phyloP scores from a whole-genome alignment of 169 alveolate species.

The Babesia gibsoni region DNA sequence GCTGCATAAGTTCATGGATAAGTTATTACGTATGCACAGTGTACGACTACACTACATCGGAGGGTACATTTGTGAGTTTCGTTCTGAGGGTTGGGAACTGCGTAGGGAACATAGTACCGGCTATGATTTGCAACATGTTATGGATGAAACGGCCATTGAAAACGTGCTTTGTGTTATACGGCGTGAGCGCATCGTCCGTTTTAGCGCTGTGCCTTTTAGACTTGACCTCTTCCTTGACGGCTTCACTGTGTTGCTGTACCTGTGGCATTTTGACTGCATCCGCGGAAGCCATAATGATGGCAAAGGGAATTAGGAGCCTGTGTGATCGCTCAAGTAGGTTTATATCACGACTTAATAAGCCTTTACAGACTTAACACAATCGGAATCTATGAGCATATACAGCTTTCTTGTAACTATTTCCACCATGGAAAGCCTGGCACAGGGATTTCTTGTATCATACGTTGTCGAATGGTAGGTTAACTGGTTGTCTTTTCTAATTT shows the following conservation, averaged over 20 bases:
- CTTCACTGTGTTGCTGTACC: slow-evolving; percentile 13
- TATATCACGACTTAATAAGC: neutral
- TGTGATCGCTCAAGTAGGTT: slow-evolving; percentile 44
- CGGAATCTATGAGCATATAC: slow-evolving; percentile 27
- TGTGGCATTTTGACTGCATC: slow-evolving; percentile 39
- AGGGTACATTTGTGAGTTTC: slow-evolving; percentile 52
- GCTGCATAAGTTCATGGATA: slow-evolving; percentile 56
- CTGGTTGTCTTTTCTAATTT: neutral
- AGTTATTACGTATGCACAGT: slow-evolving; percentile 47
- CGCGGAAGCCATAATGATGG: slow-evolving; percentile 48
- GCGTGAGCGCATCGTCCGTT: slow-evolving; percentile 17
- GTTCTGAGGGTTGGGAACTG: slow-evolving; percentile 49
- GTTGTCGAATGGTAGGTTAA: slow-evolving; percentile 50
- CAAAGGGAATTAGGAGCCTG: slow-evolving; percentile 44
- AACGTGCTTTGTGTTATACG: slow-evolving; percentile 16
- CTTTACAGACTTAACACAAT: slow-evolving; percentile 16
- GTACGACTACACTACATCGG: slow-evolving; percentile 14
- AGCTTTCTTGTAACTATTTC: slow-evolving; percentile 39
- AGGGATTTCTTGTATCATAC: slow-evolving; percentile 49
- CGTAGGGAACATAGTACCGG: slow-evolving; percentile 38
- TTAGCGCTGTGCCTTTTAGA: slow-evolving; percentile 21
- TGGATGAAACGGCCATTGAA: slow-evolving; percentile 45
- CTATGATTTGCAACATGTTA: slow-evolving; percentile 16
- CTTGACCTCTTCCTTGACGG: slow-evolving; percentile 3
- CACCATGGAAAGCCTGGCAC: slow-evolving; percentile 40